A percentile compares a stretch with the other conserved stretches of the same genome.
Evolutionary conservation across 176 grass and related monocot genomes (phyloP).

Genomic region (Coix lacrymajobi): DNA sequence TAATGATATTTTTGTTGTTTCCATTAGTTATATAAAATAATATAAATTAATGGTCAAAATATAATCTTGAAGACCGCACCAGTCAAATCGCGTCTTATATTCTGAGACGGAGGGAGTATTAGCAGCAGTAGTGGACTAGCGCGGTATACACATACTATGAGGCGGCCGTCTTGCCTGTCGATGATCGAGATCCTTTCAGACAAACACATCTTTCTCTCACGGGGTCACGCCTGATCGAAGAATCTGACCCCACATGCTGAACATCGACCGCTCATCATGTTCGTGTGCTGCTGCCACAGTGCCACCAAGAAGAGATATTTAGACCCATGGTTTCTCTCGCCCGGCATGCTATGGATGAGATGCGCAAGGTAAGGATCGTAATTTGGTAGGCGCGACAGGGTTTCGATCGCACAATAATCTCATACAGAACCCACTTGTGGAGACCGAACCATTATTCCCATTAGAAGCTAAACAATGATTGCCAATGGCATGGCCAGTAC

Average conservation of each 20-base stretch:
- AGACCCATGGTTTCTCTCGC: neutral
- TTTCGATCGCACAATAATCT: neutral
- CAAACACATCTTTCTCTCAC: neutral
- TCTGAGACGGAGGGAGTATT: too few species aligned
- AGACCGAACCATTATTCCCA: neutral
- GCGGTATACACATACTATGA: neutral
- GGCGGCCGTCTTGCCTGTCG: too few species aligned
- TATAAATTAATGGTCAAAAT: too few species aligned
- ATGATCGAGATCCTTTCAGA: neutral
- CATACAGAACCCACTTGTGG: neutral
- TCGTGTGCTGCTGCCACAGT: neutral
- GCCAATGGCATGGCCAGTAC: neutral
- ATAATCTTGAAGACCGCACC: too few species aligned
- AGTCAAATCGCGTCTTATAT: too few species aligned
- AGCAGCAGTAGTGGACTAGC: neutral
- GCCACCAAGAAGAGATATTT: neutral
- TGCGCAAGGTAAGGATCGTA: neutral
- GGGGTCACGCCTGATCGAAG: neutral
- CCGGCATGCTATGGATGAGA: conserved; percentile 6
- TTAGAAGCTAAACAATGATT: neutral
- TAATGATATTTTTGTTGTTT: too few species aligned
- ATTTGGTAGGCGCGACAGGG: neutral
- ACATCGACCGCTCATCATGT: neutral
- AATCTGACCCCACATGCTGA: neutral
- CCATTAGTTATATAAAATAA: too few species aligned